These are phyloP conservation scores for Caryocar brasiliense DNA, from an alignment of 441 rosid species.

Conservation along the genomic window DNA sequence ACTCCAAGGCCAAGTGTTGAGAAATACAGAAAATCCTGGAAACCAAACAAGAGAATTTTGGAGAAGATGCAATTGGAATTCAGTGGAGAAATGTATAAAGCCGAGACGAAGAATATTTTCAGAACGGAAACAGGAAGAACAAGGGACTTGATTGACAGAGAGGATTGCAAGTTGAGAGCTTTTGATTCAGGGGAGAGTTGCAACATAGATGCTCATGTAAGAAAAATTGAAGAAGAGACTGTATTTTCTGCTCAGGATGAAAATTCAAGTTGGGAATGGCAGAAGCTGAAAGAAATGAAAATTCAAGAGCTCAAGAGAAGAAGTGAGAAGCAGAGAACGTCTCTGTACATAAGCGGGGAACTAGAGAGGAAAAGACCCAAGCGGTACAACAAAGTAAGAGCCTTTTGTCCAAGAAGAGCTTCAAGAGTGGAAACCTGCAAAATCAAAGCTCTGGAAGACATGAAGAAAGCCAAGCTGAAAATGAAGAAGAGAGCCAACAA, in stretches of 20 bases:
- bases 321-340: conserved; percentile 56
- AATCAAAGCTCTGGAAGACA: conserved; percentile 52
- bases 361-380: conserved; percentile 32
- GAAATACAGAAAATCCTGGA: conserved; percentile 28
- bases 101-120: not conserved
- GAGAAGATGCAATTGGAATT: conserved; percentile 22
- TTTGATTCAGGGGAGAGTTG: conserved; percentile 4
- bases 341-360: conserved; percentile 55
- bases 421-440: conserved; percentile 41
- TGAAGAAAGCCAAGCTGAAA: conserved; percentile 50
- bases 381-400: conserved; percentile 39
- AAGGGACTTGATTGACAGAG: not conserved
- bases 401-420: conserved; percentile 48
- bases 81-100: conserved; percentile 15
- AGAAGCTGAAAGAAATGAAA: conserved; percentile 33
- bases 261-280: conserved; percentile 25
- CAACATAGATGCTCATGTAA: conserved; percentile 9
- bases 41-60: conserved; percentile 19
- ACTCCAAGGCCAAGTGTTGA: conserved; percentile 34
- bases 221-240: conserved; percentile 18
- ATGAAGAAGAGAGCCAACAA: conserved; percentile 24
- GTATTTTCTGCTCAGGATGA: conserved; percentile 12
- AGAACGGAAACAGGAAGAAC: not conserved
- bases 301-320: conserved; percentile 32
- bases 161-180: conserved; percentile 8